These are phyloP conservation scores for Pythium insidiosum DNA, from an alignment of 352 stramenopile genomes.

Conservation along the genomic window DNA sequence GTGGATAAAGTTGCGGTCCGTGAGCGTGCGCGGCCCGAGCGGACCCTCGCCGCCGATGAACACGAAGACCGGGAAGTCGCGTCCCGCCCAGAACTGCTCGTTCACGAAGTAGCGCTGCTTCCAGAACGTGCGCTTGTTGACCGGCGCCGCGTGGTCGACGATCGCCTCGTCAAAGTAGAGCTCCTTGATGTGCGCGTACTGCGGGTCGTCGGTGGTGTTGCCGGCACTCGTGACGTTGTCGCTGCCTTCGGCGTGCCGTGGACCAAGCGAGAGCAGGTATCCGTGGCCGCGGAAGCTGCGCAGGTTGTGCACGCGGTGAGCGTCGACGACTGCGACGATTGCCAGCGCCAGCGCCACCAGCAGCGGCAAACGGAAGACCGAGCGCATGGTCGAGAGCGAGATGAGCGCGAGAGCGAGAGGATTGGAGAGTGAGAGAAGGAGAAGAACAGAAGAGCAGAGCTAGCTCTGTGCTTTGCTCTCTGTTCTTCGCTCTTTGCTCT, in stretches of 20 bases:
- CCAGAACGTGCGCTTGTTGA: slow-evolving; percentile 54
- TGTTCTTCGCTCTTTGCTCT: too few relatives aligned
- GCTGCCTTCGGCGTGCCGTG: slow-evolving; percentile 14
- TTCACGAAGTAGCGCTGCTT: slow-evolving; percentile 89
- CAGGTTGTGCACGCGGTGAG: slow-evolving; percentile 35
- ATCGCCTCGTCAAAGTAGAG: slow-evolving; percentile 52
- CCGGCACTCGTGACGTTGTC: slow-evolving; percentile 7
- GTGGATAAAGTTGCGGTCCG: slow-evolving; percentile 73
- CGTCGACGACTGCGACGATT: background rate
- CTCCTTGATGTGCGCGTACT: too few relatives aligned
- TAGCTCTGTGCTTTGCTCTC: too few relatives aligned
- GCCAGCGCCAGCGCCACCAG: background rate
- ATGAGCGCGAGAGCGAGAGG: too few relatives aligned
- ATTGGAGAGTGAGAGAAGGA: too few relatives aligned
- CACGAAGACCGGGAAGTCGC: slow-evolving; percentile 80
- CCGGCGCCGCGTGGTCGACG: slow-evolving; percentile 62
- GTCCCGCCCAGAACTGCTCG: slow-evolving; percentile 76
- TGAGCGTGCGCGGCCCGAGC: slow-evolving; percentile 43
- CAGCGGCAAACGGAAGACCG: too few relatives aligned
- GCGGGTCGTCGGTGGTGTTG: too few relatives aligned
- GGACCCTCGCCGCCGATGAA: slow-evolving; percentile 81
- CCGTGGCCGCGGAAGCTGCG: slow-evolving; percentile 59
- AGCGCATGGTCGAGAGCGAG: too few relatives aligned
- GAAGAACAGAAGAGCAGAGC: too few relatives aligned
- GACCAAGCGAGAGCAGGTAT: slow-evolving; percentile 48